Percentiles rank a stretch among this genome's conserved stretches.
These are phyloP conservation scores for Bolboschoenoplectus hybrid DNA, from an alignment of 202 grass and related monocot species.

Conservation along the genomic window DNA sequence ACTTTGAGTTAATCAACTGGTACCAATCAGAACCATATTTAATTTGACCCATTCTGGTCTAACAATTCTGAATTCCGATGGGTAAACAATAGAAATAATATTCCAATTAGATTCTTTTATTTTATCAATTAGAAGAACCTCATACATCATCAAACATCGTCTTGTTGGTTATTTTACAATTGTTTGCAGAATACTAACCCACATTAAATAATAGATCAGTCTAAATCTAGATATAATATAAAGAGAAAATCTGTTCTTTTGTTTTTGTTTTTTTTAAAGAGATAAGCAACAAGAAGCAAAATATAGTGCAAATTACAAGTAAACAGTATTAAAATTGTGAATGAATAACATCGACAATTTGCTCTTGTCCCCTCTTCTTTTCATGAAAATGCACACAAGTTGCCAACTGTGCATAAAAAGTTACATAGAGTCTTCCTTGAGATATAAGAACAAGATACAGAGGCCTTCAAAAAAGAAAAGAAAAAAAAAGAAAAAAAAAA, in stretches of 20 bases:
- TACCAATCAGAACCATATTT: not conserved
- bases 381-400: not conserved
- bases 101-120: not conserved
- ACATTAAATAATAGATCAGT: constrained; percentile 3
- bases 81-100: constrained; percentile 7
- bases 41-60: not conserved
- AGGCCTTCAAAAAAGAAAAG: too few relatives aligned
- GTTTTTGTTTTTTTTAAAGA: not conserved
- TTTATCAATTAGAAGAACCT: constrained; percentile 1
- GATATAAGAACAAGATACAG: too few relatives aligned
- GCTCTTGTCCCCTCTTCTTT: not conserved
- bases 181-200: not conserved
- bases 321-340: not conserved
- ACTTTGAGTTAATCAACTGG: not conserved
- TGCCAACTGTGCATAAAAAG: constrained; percentile 10
- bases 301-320: not conserved
- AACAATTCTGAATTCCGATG: not conserved
- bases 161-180: not conserved
- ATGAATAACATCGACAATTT: not conserved
- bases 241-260: not conserved
- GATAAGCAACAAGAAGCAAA: not conserved
- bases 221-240: not conserved
- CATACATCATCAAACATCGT: not conserved
- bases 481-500: not conserved
- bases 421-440: not conserved